Evolutionary conservation across 805 yeast genomes (phyloP).

Genomic region (Zygosaccharomyces bisporus): DNA sequence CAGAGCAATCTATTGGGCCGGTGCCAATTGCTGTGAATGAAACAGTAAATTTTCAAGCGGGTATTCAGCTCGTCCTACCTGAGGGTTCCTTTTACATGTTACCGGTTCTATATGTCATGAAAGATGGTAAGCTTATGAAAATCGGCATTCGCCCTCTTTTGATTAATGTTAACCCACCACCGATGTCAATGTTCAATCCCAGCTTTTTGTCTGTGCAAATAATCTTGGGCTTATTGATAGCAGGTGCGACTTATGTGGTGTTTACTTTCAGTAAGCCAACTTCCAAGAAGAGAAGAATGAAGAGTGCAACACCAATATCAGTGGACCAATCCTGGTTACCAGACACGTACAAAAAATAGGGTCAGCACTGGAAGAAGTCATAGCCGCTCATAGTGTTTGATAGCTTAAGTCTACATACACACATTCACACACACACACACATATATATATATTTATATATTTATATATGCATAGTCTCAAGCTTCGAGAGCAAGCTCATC

Average conservation of each 20-base stretch:
- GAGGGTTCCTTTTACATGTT: constrained; percentile 55
- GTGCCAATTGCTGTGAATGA: constrained; percentile 49
- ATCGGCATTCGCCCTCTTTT: constrained; percentile 57
- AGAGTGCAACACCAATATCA: constrained; percentile 1
- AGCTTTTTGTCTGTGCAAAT: constrained; percentile 62
- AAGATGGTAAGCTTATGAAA: constrained; percentile 47
- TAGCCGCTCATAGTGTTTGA: too few relatives aligned
- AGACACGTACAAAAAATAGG: constrained; percentile 42
- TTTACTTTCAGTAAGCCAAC: constrained; percentile 5
- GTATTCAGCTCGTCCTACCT: constrained; percentile 52
- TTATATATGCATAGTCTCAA: constrained; percentile 14
- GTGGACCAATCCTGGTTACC: constrained; percentile 58
- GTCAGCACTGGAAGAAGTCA: too few relatives aligned
- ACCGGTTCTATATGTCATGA: constrained; percentile 55
- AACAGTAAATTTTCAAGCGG: constrained; percentile 50
- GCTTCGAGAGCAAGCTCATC: constrained; percentile 43
- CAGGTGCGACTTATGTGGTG: constrained; percentile 45
- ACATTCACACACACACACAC: too few relatives aligned
- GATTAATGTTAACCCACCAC: constrained; percentile 56
- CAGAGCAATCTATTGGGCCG: constrained; percentile 64
- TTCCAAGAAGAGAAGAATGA: constrained; percentile 10
- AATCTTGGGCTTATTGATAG: constrained; percentile 48
- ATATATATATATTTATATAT: too few relatives aligned
- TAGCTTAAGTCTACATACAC: too few relatives aligned
- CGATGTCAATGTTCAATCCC: constrained; percentile 69